Base-by-base conservation (phyloP, 495 filamentous ascomycete species). In the Amphirosellinia nigrospora region DNA sequence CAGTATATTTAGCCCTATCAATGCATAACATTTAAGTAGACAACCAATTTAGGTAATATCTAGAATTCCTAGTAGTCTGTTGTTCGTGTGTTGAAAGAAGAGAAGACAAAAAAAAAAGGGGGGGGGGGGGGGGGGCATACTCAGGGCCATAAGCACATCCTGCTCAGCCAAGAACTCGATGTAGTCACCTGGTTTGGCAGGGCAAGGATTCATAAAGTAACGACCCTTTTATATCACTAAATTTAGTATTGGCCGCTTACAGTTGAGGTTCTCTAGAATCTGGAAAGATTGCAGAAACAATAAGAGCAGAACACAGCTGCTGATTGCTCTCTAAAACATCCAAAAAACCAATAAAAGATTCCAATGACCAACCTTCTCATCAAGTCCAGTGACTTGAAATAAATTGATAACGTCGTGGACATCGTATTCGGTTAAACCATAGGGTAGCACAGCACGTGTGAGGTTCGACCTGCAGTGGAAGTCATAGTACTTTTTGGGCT, bases 391-490 rank as follows among this genome's bases (percentile, higher is more conserved):
- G 30, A 93, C 91, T 74, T 94, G 91, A 72, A 96, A 94, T 28
- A 94, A 84, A 75, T 94, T 94, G 63, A 94, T 79, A 1, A 94
- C 91, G 79, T 94, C 91, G 71, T 94, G 92, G 13, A 94, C 87
- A 79, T 94, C 91, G 52, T 85, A 80, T 77, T 94, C 92, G 11
- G 84, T 86, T 61, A 94, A 73, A 0, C 90, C 91, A 75, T 85
- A 89, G 0, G 89, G 89, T 1, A 89, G 73, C 34, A 94, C 86
- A 0, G 92, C 89, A 3, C 92, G 88, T 6, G 87, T 89, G 23
- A 96, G 85, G 71, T 96, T 96, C 23, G 90, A 93, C 74, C 93
- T 92, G 78, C 92, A 94, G 74, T 94, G 91, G 78, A 87, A 94
- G 72, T 94, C 91, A 72, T 91, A 94, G 38, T 34, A 10, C 26